Percentiles rank a stretch among this genome's conserved stretches.
Evolutionary conservation across 768 basidiomycete species (phyloP).

Genomic region (Kwoniella dendrophila): DNA sequence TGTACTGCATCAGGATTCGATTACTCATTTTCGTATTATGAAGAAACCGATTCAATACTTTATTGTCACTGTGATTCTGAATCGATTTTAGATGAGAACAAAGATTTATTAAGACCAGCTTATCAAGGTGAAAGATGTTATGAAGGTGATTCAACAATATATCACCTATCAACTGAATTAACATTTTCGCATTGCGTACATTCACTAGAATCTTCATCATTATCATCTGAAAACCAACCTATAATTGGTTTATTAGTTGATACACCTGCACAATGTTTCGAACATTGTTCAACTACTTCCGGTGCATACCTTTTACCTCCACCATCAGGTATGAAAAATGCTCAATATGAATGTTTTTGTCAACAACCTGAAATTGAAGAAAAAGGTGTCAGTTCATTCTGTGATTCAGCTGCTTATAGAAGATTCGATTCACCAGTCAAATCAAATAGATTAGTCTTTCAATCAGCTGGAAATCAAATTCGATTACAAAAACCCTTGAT

Average conservation of each 20-base stretch:
- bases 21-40: slow-evolving; percentile 20
- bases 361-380: slow-evolving; percentile 19
- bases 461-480: slow-evolving; percentile 5
- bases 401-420: slow-evolving; percentile 13
- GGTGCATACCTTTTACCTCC: slow-evolving; percentile 20
- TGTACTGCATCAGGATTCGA: slow-evolving; percentile 19
- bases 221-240: not conserved
- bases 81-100: not conserved
- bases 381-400: slow-evolving; percentile 12
- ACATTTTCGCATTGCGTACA: slow-evolving; percentile 18
- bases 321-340: slow-evolving; percentile 4
- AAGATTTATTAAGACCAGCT: slow-evolving; percentile 11
- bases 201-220: not conserved
- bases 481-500: not conserved
- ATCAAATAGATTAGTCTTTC: slow-evolving; percentile 7
- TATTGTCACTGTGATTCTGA: slow-evolving; percentile 17
- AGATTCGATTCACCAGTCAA: slow-evolving; percentile 15
- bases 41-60: slow-evolving; percentile 16
- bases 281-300: slow-evolving; percentile 10
- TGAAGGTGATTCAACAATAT: slow-evolving; percentile 13
- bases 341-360: slow-evolving; percentile 20
- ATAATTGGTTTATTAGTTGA: slow-evolving; percentile 6
- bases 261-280: slow-evolving; percentile 20
- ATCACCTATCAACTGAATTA: slow-evolving; percentile 17
- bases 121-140: slow-evolving; percentile 21